These are phyloP conservation scores for Anaeramoeba ignava DNA, from an alignment of 78 protist species.

Conservation along the genomic window DNA sequence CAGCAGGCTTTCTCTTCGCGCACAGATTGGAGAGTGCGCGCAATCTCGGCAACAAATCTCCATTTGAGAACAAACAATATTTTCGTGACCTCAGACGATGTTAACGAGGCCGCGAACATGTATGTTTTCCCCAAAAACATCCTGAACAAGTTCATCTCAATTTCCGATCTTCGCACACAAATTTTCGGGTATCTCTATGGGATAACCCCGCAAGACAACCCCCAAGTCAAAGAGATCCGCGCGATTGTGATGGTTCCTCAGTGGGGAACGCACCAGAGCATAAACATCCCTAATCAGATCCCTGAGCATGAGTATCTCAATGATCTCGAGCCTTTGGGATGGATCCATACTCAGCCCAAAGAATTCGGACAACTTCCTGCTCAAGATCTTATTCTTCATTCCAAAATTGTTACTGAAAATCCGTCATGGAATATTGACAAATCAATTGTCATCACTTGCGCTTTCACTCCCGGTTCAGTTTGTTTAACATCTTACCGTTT, in stretches of 20 bases:
- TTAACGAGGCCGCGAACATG: conserved; percentile 75
- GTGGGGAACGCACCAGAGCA: conserved; percentile 85
- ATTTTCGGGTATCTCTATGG: conserved; percentile 92
- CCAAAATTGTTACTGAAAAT: conserved; percentile 65
- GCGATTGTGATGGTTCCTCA: conserved; percentile 96
- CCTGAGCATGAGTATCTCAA: conserved; percentile 83
- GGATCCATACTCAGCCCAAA: conserved; percentile 98
- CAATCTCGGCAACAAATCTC: conserved; percentile 89
- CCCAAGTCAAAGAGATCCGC: conserved; percentile 91
- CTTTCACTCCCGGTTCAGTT: conserved; percentile 70
- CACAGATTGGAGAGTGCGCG: conserved; percentile 99
- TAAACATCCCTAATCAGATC: conserved; percentile 66
- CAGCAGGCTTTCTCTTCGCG: conserved; percentile 54
- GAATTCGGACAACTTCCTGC: conserved; percentile 89
- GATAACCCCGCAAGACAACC: conserved; percentile 82
- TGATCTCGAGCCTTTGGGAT: conserved; percentile 96
- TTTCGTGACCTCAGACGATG: conserved; percentile 82
- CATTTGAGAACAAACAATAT: conserved; percentile 92
- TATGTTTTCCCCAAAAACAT: conserved; percentile 96
- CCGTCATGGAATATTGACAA: conserved; percentile 73
- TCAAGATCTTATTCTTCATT: conserved; percentile 76
- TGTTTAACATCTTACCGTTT: conserved; percentile 84
- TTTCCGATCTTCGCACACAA: conserved; percentile 93
- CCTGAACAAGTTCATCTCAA: conserved; percentile 74
- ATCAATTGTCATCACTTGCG: conserved; percentile 55